Percentiles rank a stretch among this genome's conserved stretches.
Conservation (phyloP, 305 asterid species). For the Withania somnifera region DNA sequence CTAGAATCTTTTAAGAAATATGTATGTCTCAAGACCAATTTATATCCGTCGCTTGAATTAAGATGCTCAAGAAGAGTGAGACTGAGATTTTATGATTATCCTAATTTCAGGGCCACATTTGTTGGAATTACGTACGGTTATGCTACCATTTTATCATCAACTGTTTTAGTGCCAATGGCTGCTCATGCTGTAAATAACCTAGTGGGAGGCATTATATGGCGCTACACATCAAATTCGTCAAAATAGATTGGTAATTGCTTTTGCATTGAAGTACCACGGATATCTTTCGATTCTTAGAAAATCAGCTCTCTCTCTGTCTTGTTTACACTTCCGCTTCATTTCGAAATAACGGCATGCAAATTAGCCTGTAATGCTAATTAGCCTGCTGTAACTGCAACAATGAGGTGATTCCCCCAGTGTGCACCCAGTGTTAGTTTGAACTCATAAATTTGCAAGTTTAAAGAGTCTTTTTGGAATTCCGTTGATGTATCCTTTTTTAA, state of each 20-base stretch:
- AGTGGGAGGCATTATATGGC: slow-evolving; percentile 64
- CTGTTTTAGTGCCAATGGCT: slow-evolving; percentile 64
- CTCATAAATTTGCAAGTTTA: not conserved
- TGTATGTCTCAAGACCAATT: not conserved
- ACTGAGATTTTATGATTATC: not conserved
- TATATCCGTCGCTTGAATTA: not conserved
- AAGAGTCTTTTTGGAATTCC: not conserved
- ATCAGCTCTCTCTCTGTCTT: not conserved
- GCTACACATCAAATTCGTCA: slow-evolving; percentile 37
- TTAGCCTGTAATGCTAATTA: not conserved
- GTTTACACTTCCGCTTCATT: not conserved
- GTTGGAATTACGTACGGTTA: slow-evolving; percentile 76
- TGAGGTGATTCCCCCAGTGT: not conserved
- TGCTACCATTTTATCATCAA: slow-evolving; percentile 43
- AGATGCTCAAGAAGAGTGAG: not conserved
- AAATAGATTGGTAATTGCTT: slow-evolving; percentile 15
- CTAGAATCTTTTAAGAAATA: not conserved
- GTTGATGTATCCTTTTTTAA: not conserved
- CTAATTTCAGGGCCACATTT: slow-evolving; percentile 62
- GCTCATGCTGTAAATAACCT: slow-evolving; percentile 82
- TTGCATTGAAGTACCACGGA: not conserved
- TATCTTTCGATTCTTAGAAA: not conserved
- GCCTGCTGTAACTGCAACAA: not conserved
- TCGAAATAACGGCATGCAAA: not conserved
- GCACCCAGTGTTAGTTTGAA: not conserved